These are phyloP conservation scores for Agrocybe pediades DNA, from an alignment of 768 basidiomycete species.

Conservation along the genomic window DNA sequence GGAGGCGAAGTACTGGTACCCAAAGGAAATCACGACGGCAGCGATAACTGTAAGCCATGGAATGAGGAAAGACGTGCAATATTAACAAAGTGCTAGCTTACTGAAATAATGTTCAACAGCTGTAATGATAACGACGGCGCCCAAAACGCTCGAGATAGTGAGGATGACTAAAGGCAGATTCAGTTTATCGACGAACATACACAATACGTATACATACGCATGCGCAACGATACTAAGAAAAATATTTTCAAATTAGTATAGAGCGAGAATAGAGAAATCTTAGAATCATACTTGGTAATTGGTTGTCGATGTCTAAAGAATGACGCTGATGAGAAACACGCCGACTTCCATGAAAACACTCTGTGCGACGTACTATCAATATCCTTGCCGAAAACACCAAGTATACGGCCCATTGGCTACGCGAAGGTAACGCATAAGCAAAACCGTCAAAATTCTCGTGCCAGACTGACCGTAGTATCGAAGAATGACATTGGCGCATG, in stretches of 20 bases:
- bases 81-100: slow-evolving; percentile 31
- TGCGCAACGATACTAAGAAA: slow-evolving; percentile 51
- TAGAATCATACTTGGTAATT: slow-evolving; percentile 58
- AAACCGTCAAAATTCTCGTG: neutral
- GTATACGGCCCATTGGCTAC: slow-evolving; percentile 60
- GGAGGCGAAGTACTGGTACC: slow-evolving; percentile 64
- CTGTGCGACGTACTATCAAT: slow-evolving; percentile 50
- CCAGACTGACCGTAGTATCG: slow-evolving; percentile 56
- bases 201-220: slow-evolving; percentile 41
- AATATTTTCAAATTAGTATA: neutral
- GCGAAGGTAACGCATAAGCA: neutral
- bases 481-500: slow-evolving; percentile 80
- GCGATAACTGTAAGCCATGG: slow-evolving; percentile 46
- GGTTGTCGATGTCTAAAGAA: slow-evolving; percentile 56
- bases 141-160: slow-evolving; percentile 51
- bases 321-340: slow-evolving; percentile 1
- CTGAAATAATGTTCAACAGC: slow-evolving; percentile 64
- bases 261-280: neutral
- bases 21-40: slow-evolving; percentile 51
- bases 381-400: slow-evolving; percentile 67
- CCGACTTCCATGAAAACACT: neutral
- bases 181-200: neutral
- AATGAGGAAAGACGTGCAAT: neutral
- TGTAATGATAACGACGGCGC: slow-evolving; percentile 56
- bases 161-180: slow-evolving; percentile 39